These are phyloP conservation scores for Chalciporus sphaerocephalus DNA, from an alignment of 768 basidiomycete species.

Conservation along the genomic window DNA sequence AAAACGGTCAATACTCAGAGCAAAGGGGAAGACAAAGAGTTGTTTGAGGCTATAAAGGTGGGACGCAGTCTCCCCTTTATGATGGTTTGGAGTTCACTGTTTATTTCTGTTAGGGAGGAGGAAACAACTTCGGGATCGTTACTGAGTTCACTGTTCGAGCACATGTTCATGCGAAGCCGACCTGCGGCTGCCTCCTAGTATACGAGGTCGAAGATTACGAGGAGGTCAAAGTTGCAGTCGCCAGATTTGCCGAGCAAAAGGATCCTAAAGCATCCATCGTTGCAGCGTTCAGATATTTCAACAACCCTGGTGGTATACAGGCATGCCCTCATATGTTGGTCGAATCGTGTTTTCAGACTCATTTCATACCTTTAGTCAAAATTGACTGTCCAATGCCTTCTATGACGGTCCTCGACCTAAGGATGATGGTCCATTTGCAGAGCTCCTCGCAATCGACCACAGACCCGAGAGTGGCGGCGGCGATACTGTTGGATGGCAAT, in stretches of 20 bases:
- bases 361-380: no score
- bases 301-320: no score
- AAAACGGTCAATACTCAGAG: neutral
- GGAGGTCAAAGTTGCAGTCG: conserved; percentile 9
- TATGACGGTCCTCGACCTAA: no score
- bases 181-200: neutral
- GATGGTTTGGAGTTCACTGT: no score
- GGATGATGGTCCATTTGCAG: no score
- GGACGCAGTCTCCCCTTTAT: no score
- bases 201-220: neutral
- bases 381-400: no score
- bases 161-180: conserved; percentile 5
- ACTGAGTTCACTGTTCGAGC: conserved; percentile 22
- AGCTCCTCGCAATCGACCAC: no score
- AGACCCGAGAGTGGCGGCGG: no score
- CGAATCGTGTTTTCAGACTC: no score
- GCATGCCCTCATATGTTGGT: no score
- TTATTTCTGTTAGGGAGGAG: conserved; percentile 14
- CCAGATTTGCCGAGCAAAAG: neutral
- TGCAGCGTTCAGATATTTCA: conserved; percentile 5
- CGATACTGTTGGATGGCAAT: no score
- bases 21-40: neutral
- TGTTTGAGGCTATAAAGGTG: conserved; percentile 10
- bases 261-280: conserved; percentile 9
- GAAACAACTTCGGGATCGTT: conserved; percentile 28